Percentiles rank a stretch among this genome's conserved stretches.
phyloP scores from a whole-genome alignment of 2,329 filamentous ascomycete genomes.

The Biscogniauxia marginata region DNA sequence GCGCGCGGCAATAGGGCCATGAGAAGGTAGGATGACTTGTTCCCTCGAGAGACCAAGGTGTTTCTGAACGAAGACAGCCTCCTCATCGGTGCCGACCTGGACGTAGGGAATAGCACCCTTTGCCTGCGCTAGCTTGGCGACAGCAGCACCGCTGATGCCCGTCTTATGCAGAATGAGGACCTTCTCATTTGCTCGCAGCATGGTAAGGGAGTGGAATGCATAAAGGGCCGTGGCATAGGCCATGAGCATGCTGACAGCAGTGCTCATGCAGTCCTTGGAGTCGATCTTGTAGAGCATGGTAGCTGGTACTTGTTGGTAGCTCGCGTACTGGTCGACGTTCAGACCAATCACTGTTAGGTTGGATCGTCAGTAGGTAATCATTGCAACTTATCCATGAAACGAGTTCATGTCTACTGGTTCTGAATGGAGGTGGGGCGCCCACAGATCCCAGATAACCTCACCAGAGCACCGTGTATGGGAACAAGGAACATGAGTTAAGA shows the following conservation, averaged over 20 bases:
- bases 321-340: slow-evolving; percentile 20
- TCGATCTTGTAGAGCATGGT: slow-evolving; percentile 18
- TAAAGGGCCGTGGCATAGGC: slow-evolving; percentile 22
- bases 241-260: slow-evolving; percentile 9
- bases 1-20: slow-evolving; percentile 3
- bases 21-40: slow-evolving; percentile 7
- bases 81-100: slow-evolving; percentile 7
- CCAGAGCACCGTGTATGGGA: too few relatives aligned
- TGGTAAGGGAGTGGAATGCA: slow-evolving; percentile 24
- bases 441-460: too few relatives aligned
- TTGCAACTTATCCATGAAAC: too few relatives aligned
- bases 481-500: too few relatives aligned
- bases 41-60: slow-evolving; percentile 8
- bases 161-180: slow-evolving; percentile 23
- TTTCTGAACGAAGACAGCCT: slow-evolving; percentile 11
- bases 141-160: slow-evolving; percentile 20
- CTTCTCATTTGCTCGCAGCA: slow-evolving; percentile 13
- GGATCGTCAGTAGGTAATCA: too few relatives aligned
- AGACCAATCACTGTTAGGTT: slow-evolving; percentile 28
- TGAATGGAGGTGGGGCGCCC: too few relatives aligned
- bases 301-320: slow-evolving; percentile 15
- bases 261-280: slow-evolving; percentile 9
- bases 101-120: slow-evolving; percentile 20
- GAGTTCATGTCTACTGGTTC: too few relatives aligned
- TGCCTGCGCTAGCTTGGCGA: slow-evolving; percentile 17